Evolutionary conservation across 2,329 filamentous ascomycete species (phyloP).

Genomic region (Neonectria faginata): DNA sequence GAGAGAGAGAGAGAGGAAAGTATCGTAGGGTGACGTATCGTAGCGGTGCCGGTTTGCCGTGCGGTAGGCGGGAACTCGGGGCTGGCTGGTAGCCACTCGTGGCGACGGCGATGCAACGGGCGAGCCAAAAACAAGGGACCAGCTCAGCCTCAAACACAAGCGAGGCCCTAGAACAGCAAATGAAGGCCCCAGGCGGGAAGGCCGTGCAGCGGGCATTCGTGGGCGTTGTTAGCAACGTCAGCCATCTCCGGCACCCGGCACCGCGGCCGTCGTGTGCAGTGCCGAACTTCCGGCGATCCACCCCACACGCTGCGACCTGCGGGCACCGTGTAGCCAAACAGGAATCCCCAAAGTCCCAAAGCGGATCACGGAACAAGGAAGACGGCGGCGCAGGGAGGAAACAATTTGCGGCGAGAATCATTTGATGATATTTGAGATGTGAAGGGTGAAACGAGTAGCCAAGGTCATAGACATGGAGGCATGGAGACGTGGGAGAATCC

Average conservation of each 20-base stretch:
- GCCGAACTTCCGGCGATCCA: constrained; percentile 45
- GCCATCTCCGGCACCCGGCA: constrained; percentile 40
- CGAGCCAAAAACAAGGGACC: constrained; percentile 14
- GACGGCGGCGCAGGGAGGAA: neutral
- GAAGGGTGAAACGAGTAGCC: constrained; percentile 74
- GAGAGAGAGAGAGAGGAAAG: neutral
- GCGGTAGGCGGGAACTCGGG: neutral
- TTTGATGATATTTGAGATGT: constrained; percentile 55
- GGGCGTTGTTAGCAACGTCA: constrained; percentile 23
- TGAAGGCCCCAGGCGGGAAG: constrained; percentile 31
- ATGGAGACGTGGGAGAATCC: constrained; percentile 1
- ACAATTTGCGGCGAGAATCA: constrained; percentile 12
- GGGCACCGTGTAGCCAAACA: constrained; percentile 6
- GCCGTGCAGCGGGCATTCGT: constrained; percentile 34
- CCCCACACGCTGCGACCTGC: constrained; percentile 33
- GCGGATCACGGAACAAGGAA: constrained; percentile 3
- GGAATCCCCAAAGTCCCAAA: constrained; percentile 8
- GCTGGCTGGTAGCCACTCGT: constrained; percentile 4
- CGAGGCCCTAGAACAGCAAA: constrained; percentile 32
- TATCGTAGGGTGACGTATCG: constrained; percentile 23
- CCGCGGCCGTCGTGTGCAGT: constrained; percentile 37
- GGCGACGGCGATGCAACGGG: constrained; percentile 12
- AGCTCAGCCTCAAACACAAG: constrained; percentile 21
- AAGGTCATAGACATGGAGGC: constrained; percentile 56
- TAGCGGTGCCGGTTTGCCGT: constrained; percentile 31